Base-by-base conservation (phyloP, 129 eudicot genomes). In the Chrysanthemum seticuspe region DNA sequence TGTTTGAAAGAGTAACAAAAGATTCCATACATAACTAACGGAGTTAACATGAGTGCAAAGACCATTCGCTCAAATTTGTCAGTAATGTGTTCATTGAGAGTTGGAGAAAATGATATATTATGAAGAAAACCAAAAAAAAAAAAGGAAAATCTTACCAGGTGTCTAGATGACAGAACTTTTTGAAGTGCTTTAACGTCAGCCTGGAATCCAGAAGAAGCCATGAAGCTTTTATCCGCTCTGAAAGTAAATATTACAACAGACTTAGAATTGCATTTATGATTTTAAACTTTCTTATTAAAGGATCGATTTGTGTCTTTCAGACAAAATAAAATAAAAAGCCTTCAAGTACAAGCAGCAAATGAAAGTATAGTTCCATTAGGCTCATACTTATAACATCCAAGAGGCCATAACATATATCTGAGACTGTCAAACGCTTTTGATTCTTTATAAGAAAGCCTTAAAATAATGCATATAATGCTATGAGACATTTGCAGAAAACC, bases 141-240 rank as follows among this genome's bases (percentile, higher is more conserved):
- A 21, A 18, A 68, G 10, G n/a, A 63, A 58, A 48, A 64, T 47
- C 90, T 84, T 77, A 95, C 99, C 96, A 86, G 72, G 84, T 95
- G 99, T 74, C 91, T 85, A 18, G 99, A 88, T 68, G 89, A 74
- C 89, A 95, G 83, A 74, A 86, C 91, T 89, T 95, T 95, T 71
- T 95, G 99, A 62, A 95, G 83, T 36, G 99, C 99, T 79, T 86
- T 86, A 61, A 95, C 99, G 31, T 95, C 99, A 65, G 99, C 97
- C 82, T 95, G 99, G 78, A 95, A 95, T 21, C 99, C 97, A 5
- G 99, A 95, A 59, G 99, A 95, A 57, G 99, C 99, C 89, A 95
- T 75, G 81, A 84, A 84, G 40, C 87, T 83, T 84, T 95, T 90
- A 72, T 95, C 97, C 73, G 99, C 97, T 77, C 98, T 94, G 80